A percentile compares a stretch with the other conserved stretches of the same genome.
Conservation (phyloP, 371 early-diverging fungal genomes). For the Zychaea mexicana region DNA sequence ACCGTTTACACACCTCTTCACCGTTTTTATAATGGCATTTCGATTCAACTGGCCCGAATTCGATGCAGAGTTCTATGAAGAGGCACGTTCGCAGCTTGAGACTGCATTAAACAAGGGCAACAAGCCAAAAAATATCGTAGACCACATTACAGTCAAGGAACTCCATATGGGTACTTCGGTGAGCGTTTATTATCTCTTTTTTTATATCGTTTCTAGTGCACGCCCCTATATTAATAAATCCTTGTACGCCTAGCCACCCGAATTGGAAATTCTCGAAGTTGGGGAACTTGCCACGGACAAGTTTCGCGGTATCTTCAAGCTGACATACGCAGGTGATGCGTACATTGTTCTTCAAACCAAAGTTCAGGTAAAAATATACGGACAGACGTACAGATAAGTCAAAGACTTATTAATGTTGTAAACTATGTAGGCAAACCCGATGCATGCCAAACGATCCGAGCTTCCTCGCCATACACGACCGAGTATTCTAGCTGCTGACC, state of each 20-base stretch:
- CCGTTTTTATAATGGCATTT: constrained; percentile 80
- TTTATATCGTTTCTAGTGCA: background rate
- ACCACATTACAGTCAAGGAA: constrained; percentile 86
- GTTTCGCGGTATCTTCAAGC: constrained; percentile 94
- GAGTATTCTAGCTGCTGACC: constrained; percentile 84
- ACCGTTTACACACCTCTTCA: background rate
- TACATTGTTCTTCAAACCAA: constrained; percentile 90
- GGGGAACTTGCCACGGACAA: constrained; percentile 91
- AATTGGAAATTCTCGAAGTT: constrained; percentile 97
- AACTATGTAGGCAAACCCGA: constrained; percentile 72
- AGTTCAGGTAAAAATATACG: constrained; percentile 74
- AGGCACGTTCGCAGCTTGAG: constrained; percentile 83
- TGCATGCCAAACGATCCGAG: constrained; percentile 61
- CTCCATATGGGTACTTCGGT: constrained; percentile 94
- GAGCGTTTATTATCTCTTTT: constrained; percentile 12
- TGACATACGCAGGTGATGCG: constrained; percentile 94
- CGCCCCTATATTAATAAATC: too few species aligned
- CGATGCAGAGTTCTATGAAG: constrained; percentile 79
- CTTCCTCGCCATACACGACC: constrained; percentile 65
- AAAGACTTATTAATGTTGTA: too few species aligned
- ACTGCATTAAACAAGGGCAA: constrained; percentile 90
- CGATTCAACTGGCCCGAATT: constrained; percentile 96
- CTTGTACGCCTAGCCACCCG: constrained; percentile 75
- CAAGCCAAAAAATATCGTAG: constrained; percentile 90
- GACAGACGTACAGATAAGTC: background rate